phyloP scores from a whole-genome alignment of 176 grass and related monocot species.

The Oryza meridionalis region DNA sequence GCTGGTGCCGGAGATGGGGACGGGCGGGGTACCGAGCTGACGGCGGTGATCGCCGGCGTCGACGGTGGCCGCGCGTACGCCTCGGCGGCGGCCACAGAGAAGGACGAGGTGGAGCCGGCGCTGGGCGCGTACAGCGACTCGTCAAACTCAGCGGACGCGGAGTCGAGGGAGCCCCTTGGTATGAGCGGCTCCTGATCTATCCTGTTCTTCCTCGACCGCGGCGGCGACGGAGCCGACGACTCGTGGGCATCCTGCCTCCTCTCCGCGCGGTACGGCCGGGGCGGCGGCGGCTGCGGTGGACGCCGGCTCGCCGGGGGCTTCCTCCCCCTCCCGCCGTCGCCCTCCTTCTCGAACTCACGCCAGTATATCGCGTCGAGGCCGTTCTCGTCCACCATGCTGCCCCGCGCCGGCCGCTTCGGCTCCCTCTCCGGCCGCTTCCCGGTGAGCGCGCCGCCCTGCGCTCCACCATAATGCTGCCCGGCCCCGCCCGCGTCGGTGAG shows the following conservation, averaged over 20 bases:
- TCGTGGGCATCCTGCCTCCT: conserved; percentile 18
- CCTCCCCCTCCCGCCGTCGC: conserved; percentile 6
- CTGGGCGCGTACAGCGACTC: conserved; percentile 48
- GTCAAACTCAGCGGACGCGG: conserved; percentile 49
- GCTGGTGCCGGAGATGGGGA: conserved; percentile 38
- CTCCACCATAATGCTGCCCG: background rate
- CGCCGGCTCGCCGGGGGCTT: conserved; percentile 1
- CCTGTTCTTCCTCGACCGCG: conserved; percentile 44
- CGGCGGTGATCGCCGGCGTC: background rate
- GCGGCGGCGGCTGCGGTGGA: conserved; percentile 32
- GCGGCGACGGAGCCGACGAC: conserved; percentile 36
- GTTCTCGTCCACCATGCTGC: conserved; percentile 75
- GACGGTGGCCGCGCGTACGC: conserved; percentile 26
- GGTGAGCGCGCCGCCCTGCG: background rate
- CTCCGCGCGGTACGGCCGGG: conserved; percentile 33
- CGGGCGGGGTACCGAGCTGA: conserved; percentile 30
- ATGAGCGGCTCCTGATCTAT: conserved; percentile 72
- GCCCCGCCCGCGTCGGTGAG: background rate
- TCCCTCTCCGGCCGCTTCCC: conserved; percentile 38
- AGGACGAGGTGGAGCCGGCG: conserved; percentile 44
- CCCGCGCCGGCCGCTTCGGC: conserved; percentile 40
- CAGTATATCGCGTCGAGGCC: conserved; percentile 95
- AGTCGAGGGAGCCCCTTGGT: conserved; percentile 56
- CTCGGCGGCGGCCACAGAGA: conserved; percentile 29
- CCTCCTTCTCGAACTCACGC: conserved; percentile 71